Conservation (phyloP, 1,139 yeast genomes). For the Geotrichum reessii region DNA sequence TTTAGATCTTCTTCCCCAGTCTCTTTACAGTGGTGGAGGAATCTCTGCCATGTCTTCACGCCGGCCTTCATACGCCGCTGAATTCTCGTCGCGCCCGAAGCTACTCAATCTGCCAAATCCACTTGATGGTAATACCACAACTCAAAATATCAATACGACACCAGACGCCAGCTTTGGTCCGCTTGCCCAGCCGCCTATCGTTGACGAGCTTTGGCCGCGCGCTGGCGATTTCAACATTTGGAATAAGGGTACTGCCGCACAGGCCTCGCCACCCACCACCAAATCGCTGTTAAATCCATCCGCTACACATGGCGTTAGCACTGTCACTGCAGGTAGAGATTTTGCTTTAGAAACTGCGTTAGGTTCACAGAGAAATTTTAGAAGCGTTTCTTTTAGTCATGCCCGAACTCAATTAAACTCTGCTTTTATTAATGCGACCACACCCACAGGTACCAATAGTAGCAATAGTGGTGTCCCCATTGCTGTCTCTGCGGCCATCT, state of each 20-base stretch:
- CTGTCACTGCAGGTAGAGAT: constrained; percentile 1
- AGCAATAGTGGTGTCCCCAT: neutral
- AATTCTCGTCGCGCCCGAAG: constrained; percentile 31
- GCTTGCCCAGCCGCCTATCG: constrained; percentile 5
- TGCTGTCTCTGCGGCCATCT: neutral
- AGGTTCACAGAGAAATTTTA: constrained; percentile 10
- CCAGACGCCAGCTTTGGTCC: constrained; percentile 4
- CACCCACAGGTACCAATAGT: neutral
- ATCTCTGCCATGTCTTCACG: constrained; percentile 30
- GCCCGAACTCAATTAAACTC: neutral
- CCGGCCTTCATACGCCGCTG: constrained; percentile 35
- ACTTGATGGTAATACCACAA: neutral
- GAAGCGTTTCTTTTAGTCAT: constrained; percentile 16
- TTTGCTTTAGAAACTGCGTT: constrained; percentile 7
- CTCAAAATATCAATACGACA: neutral
- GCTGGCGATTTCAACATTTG: constrained; percentile 14
- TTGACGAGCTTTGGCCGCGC: constrained; percentile 11
- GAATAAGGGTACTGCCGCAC: neutral
- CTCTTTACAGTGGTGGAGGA: constrained; percentile 21
- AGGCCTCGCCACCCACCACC: neutral
- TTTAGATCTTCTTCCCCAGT: constrained; percentile 19
- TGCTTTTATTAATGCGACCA: neutral
- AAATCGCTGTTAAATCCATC: neutral
- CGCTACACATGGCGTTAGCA: neutral
- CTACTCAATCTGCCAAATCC: constrained; percentile 18